Evolutionary conservation across 257 asterid genomes (phyloP).

Genomic region (Plantago major): DNA sequence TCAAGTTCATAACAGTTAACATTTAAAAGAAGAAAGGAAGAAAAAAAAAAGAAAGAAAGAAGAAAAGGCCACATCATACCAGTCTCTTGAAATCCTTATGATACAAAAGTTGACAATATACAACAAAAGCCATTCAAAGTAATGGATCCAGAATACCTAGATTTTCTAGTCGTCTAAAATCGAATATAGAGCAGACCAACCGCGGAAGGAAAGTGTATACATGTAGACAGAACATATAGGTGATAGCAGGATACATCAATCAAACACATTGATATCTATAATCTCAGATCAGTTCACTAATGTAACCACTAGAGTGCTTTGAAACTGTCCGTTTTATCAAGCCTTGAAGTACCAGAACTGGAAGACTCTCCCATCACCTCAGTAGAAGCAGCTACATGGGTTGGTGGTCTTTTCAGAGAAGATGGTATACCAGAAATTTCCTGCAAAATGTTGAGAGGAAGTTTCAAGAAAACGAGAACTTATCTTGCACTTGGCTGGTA

Average conservation of each 20-base stretch:
- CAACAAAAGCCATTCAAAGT: no score
- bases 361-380: conserved; percentile 77
- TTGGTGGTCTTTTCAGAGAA: conserved; percentile 56
- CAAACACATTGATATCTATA: neutral
- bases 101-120: no score
- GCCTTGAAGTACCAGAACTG: conserved; percentile 70
- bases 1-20: no score
- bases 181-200: no score
- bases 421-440: conserved; percentile 82
- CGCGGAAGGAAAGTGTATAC: neutral
- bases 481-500: neutral
- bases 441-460: conserved; percentile 31
- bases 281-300: neutral
- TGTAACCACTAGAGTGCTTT: conserved; percentile 29
- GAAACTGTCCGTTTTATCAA: conserved; percentile 60
- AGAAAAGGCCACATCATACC: no score
- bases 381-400: conserved; percentile 44
- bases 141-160: no score
- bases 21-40: no score
- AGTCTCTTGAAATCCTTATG: no score
- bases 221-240: neutral
- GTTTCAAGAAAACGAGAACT: conserved; percentile 2
- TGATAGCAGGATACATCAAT: neutral
- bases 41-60: no score
- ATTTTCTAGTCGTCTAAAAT: no score